Evolutionary conservation across 257 asterid species (phyloP).

Genomic region (Coffea eugenioides): DNA sequence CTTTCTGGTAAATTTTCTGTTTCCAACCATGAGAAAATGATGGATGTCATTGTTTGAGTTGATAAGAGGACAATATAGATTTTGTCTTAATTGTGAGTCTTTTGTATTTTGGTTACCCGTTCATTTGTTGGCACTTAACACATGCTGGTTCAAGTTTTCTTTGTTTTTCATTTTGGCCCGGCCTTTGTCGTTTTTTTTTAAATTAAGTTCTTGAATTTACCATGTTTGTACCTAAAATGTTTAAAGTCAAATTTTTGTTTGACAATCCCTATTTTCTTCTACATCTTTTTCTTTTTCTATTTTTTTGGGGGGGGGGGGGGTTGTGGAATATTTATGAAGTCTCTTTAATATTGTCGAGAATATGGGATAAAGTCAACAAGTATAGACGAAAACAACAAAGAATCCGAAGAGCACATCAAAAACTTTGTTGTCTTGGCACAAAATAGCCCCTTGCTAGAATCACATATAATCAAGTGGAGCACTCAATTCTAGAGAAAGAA

Average conservation of each 20-base stretch:
- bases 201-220: too few species aligned
- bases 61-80: not conserved
- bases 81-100: not conserved
- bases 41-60: not conserved
- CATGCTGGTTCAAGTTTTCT: not conserved
- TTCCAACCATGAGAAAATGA: not conserved
- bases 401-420: not conserved
- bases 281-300: too few species aligned
- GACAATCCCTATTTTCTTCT: not conserved
- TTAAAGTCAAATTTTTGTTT: not conserved
- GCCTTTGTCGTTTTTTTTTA: not conserved
- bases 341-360: not conserved
- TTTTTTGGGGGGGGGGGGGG: too few species aligned
- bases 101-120: not conserved
- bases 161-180: not conserved
- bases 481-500: not conserved
- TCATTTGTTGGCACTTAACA: not conserved
- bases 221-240: not conserved
- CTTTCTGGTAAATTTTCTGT: not conserved
- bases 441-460: too few species aligned
- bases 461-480: not conserved
- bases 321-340: too few species aligned
- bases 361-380: not conserved
- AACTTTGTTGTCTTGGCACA: too few species aligned
- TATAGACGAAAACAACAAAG: not conserved